Evolutionary conservation across 352 stramenopile genomes (phyloP), one percentile per base, ranked within the genome.

Genomic region (Lagenidium sp.): DNA sequence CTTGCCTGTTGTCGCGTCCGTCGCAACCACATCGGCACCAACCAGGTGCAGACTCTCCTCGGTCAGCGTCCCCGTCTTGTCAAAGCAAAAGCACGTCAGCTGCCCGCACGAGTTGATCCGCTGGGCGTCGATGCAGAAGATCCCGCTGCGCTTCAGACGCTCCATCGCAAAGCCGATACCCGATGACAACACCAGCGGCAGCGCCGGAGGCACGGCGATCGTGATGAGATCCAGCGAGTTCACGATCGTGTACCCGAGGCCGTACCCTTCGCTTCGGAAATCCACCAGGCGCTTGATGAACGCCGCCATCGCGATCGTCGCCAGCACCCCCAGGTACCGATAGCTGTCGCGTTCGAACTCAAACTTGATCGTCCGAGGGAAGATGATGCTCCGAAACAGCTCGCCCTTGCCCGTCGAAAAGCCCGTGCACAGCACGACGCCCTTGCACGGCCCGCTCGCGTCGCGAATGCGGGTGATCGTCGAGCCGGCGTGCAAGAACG

Each of bases 111-210:
- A 56, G 38, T 69, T 72, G 16, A 78, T 59, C 16, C 64, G 49
- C 32, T 65, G 66, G 20, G 69, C 67, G 44, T 82, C 65, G 26
- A 82, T 75, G 53, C 72, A 85, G 38, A 64, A 64, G 18, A 85
- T 55, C 16, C 57, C 62, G 6, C 57, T 56, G 10, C 43, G 16
- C 36, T 75, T 32, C 7, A 85, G 63, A 6, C 69, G 62, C 19
- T 51, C 68, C 28, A 79, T 57, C 5, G 70, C 57, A 43, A 83
- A 78, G 16, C 63, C 63, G 21, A 77, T 63, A 4, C 63, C 67
- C 5, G 60, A 60, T 29, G 65, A 60, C 5, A 83, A 37, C 6
- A 81, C 60, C 2, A 83, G 51, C 4, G 70, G 67, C 5, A 83
- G 44, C 5, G 63, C 65, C 7, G 67, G 65, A 8, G 67, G 67